Base-by-base conservation (phyloP, 805 yeast species). In the Candida coleopterorum region DNA sequence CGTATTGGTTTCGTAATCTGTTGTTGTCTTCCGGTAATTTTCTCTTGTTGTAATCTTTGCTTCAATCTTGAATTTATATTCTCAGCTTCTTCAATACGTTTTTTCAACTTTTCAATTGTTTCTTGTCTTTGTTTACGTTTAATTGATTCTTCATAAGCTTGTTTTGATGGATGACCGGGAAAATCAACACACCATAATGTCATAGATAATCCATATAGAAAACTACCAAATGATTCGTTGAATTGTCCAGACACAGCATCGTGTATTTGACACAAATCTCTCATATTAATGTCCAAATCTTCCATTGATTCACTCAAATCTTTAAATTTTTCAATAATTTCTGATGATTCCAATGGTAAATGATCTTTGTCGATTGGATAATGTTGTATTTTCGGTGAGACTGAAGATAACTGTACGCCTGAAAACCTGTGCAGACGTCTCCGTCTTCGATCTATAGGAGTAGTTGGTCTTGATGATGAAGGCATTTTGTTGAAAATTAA, bases 171-270 rank as follows among this genome's bases (percentile, higher is more conserved):
- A 32, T 63, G 52, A 2, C 63, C 64, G 1, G 68, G 70, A 48
- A 85, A 85, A 50, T 84, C 88, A 18, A 83, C 83, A 58, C 95
- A 85, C 81, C 93, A 87, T 43, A 94, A 89, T 50, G 88, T 86
- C 57, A 86, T 78, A 52, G 82, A 77, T 34, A 87, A 59, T 2
- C 96, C 95, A 50, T 84, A 85, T 35, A 87, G 53, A 37, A 87
- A 79, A 26, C 89, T 68, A 1, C 85, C 79, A 48, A 88, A 76
- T 2, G 86, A 75, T 56, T 87, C 96, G 52, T 86, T 86, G 56
- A 88, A 81, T 18, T 59, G 58, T 20, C 68, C 63, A 3, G 71
- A 68, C 15, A 88, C 58, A 5, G 76, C 74, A 29, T 78, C 75
- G 56, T 86, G 87, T 9, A 81, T 71, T 34, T 58, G 59, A 35